Evolutionary conservation across 129 eudicot genomes (phyloP).

Genomic region (Pittosporum tobira): DNA sequence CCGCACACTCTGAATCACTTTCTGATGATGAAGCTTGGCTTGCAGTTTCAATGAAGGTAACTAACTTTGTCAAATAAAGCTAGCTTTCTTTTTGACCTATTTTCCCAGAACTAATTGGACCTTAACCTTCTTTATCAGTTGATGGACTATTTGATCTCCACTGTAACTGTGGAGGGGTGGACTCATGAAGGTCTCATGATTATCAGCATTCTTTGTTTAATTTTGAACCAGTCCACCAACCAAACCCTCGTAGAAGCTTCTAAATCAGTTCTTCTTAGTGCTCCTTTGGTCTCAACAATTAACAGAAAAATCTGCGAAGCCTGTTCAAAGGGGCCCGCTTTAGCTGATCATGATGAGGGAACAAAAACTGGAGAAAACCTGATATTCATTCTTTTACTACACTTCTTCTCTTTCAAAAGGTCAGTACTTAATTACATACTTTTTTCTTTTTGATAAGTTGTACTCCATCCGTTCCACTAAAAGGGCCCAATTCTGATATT

Average conservation of each 20-base stretch:
- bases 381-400: constrained; percentile 50
- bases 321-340: constrained; percentile 64
- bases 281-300: constrained; percentile 36
- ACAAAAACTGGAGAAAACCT: constrained; percentile 50
- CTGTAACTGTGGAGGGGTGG: constrained; percentile 42
- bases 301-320: constrained; percentile 39
- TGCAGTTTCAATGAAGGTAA: constrained; percentile 62
- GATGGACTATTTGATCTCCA: constrained; percentile 45
- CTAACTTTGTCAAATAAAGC: not conserved
- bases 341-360: constrained; percentile 54
- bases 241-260: constrained; percentile 64
- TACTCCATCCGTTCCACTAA: too few relatives aligned
- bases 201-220: constrained; percentile 53
- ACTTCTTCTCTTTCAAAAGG: constrained; percentile 71
- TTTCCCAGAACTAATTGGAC: constrained; percentile 7
- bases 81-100: not conserved
- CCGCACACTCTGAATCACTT: constrained; percentile 49
- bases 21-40: constrained; percentile 66
- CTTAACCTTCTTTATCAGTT: constrained; percentile 34
- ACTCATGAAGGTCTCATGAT: constrained; percentile 50
- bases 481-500: too few relatives aligned
- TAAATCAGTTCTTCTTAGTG: constrained; percentile 57
- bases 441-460: too few relatives aligned
- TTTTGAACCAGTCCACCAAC: constrained; percentile 68
- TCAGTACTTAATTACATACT: constrained; percentile 13